Evolutionary conservation across 179 eudicot species (phyloP).

Genomic region (Spergularia azorica): DNA sequence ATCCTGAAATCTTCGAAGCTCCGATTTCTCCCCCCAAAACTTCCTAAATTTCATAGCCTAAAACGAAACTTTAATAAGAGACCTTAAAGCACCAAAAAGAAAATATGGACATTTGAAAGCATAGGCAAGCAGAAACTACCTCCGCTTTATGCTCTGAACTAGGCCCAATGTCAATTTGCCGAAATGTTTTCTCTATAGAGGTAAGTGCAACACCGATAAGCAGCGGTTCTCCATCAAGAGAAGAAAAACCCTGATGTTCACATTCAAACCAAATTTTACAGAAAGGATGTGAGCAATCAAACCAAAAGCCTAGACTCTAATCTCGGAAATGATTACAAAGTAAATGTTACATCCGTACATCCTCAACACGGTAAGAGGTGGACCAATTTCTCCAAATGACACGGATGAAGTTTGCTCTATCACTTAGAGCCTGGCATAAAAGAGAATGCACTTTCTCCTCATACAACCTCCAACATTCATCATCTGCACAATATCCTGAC

Average conservation of each 20-base stretch:
- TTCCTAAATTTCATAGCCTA: slow-evolving; percentile 71
- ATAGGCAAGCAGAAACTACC: slow-evolving; percentile 40
- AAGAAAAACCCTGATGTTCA: slow-evolving; percentile 63
- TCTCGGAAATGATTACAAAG: neutral
- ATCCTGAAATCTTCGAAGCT: slow-evolving; percentile 75
- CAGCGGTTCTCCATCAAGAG: slow-evolving; percentile 67
- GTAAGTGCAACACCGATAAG: slow-evolving; percentile 63
- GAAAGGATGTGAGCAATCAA: neutral
- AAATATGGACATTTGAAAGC: slow-evolving; percentile 1
- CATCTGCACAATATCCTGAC: slow-evolving; percentile 69
- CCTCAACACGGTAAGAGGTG: slow-evolving; percentile 50
- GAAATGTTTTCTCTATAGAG: slow-evolving; percentile 58
- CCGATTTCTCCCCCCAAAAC: slow-evolving; percentile 94
- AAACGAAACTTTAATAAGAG: slow-evolving; percentile 17
- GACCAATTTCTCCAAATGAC: slow-evolving; percentile 75
- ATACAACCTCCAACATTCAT: slow-evolving; percentile 89
- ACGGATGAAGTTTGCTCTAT: slow-evolving; percentile 73
- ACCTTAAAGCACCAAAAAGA: slow-evolving; percentile 11
- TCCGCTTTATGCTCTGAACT: slow-evolving; percentile 74
- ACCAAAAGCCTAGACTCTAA: slow-evolving; percentile 1
- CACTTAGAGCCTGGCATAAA: slow-evolving; percentile 61
- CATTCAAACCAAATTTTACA: neutral
- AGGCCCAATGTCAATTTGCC: slow-evolving; percentile 79
- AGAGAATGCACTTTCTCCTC: slow-evolving; percentile 76
- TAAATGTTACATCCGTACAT: slow-evolving; percentile 45